phyloP scores from a whole-genome alignment of 129 eudicot genomes.

The Erigeron canadensis region DNA sequence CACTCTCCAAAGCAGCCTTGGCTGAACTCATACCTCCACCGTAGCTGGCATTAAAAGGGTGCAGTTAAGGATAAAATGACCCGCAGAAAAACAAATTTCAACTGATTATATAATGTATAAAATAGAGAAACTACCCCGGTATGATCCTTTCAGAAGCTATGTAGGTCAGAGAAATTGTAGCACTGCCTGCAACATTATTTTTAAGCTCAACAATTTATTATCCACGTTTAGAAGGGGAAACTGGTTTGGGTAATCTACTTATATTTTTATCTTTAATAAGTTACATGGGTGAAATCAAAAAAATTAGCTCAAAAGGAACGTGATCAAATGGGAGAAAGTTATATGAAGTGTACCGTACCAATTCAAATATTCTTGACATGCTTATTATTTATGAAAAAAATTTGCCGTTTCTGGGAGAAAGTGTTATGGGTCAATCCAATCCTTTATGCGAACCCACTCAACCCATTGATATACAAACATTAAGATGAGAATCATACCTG shows the following conservation, averaged over 20 bases:
- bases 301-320: no score
- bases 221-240: not conserved
- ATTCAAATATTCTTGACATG: not conserved
- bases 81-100: not conserved
- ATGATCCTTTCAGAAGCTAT: not conserved
- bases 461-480: not conserved
- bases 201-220: not conserved
- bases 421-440: not conserved
- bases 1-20: slow-evolving; percentile 91
- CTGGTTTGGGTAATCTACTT: not conserved
- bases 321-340: no score
- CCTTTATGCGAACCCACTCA: not conserved
- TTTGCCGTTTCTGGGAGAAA: not conserved
- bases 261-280: no score
- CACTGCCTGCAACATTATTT: not conserved
- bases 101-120: not conserved
- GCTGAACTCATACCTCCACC: slow-evolving; percentile 99
- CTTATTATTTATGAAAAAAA: not conserved
- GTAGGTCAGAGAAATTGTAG: slow-evolving; percentile 6
- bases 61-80: not conserved
- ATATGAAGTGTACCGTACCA: no score
- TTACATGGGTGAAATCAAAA: no score
- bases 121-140: not conserved
- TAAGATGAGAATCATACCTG: slow-evolving; percentile 1
- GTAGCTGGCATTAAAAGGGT: slow-evolving; percentile 39